phyloP scores from a whole-genome alignment of 495 filamentous ascomycete genomes.

The Recurvomyces mirabilis region DNA sequence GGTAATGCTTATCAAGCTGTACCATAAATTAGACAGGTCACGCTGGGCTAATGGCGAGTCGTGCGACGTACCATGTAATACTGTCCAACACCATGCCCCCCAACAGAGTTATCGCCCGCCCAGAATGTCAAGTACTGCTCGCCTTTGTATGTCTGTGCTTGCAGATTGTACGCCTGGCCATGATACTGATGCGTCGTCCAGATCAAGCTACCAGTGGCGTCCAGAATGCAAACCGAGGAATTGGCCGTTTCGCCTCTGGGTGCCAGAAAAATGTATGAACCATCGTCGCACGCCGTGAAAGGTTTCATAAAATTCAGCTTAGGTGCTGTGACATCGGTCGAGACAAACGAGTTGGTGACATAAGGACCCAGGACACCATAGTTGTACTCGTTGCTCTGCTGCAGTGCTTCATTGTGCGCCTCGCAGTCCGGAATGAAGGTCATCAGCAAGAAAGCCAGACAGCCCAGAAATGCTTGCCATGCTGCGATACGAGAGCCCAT shows the following conservation, averaged over 20 bases:
- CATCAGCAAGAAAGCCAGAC: too few relatives aligned
- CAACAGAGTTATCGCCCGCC: constrained; percentile 38
- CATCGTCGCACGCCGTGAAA: constrained; percentile 16
- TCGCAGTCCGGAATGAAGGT: too few relatives aligned
- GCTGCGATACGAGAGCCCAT: too few relatives aligned
- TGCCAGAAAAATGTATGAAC: constrained; percentile 15
- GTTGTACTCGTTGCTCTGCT: constrained; percentile 7
- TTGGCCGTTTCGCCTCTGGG: constrained; percentile 7
- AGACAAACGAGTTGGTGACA: constrained; percentile 5
- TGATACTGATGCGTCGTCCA: constrained; percentile 8
- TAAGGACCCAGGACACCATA: constrained; percentile 7
- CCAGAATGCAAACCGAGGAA: constrained; percentile 9
- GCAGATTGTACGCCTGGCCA: constrained; percentile 17
- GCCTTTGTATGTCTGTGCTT: constrained; percentile 19
- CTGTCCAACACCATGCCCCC: constrained; percentile 38
- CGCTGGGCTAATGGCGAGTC: neutral
- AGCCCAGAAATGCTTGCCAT: too few relatives aligned
- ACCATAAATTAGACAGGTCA: too few relatives aligned
- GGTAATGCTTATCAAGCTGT: constrained; percentile 41
- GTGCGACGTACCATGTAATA: constrained; percentile 38
- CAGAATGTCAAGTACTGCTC: constrained; percentile 37
- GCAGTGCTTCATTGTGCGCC: constrained; percentile 1
- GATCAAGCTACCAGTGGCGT: constrained; percentile 9
- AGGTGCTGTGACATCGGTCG: constrained; percentile 6
- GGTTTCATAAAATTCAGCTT: constrained; percentile 9